Conservation (phyloP, 2,329 filamentous ascomycete species). For the Cadophora gregata region DNA sequence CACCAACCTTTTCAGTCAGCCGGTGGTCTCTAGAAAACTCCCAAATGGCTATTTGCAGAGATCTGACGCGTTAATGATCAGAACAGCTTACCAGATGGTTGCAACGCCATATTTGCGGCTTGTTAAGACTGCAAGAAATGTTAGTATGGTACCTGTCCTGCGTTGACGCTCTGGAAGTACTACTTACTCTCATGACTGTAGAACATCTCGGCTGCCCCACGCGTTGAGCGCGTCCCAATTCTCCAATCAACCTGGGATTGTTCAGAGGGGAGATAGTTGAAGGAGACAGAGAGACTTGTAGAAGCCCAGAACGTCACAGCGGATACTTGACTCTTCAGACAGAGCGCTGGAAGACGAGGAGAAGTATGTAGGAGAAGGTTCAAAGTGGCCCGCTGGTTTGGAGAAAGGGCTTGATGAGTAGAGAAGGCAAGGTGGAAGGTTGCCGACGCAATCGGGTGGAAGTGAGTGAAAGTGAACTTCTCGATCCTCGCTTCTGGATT, state of each 20-base stretch:
- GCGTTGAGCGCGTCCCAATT: constrained; percentile 15
- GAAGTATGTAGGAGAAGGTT: neutral
- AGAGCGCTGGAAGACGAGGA: neutral
- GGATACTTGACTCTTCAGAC: too few relatives aligned
- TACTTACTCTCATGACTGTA: constrained; percentile 90
- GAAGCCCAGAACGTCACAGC: neutral
- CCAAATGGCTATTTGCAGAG: neutral
- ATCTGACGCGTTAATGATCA: neutral
- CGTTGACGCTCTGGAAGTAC: constrained; percentile 42
- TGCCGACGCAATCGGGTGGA: neutral
- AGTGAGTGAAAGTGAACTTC: neutral
- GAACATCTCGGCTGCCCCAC: constrained; percentile 68
- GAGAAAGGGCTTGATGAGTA: neutral
- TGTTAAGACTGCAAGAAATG: constrained; percentile 72
- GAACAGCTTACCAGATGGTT: constrained; percentile 79
- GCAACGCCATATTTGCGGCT: constrained; percentile 89
- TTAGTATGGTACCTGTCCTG: constrained; percentile 22
- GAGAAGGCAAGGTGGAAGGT: neutral
- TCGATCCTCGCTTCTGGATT: neutral
- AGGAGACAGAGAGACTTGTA: neutral
- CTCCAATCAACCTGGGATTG: neutral
- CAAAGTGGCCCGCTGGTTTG: neutral
- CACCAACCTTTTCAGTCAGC: constrained; percentile 70
- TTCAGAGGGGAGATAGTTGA: neutral
- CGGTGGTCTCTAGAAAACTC: neutral